Base-by-base conservation (phyloP, 495 filamentous ascomycete species). In the Podospora tetraspora region DNA sequence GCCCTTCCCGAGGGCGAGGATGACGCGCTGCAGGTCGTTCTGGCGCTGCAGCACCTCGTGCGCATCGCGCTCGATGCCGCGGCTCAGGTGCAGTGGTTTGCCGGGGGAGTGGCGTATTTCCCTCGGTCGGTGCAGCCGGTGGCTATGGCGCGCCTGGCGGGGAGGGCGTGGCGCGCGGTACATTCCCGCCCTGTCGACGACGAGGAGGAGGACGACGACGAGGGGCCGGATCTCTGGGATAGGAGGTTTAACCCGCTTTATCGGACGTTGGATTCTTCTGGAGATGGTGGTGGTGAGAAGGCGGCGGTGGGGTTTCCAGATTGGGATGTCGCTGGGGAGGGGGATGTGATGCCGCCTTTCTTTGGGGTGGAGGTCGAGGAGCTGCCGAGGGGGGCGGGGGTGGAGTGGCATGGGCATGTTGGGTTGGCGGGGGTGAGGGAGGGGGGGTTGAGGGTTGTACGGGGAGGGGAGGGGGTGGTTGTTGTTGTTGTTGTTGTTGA, bases 11-110 rank as follows among this genome's bases (percentile, higher is more conserved):
- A 13, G 2, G 8, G 82, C 1, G 37, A 61, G 0, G 62, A 16
- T 11, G 59, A 62, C 1, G 74, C 61, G 7, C 57, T 76, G 5
- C 74, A 80, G 63, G 69, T 80, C 22, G 62, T 78, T 12, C 78
- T 99, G 8, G 83, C 92, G 3, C 79, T 97, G 24, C 95, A 99
- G 78, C 94, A 99, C 79, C 83, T 97, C 29, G 95, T 88, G 88
- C 84, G 96, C 9, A 91, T 99, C 59, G 94, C 91, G 1, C 77
- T 79, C 29, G 88, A 87, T 5, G 19, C 43, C 2, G 19, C 43
- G 12, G 89, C 89, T 83, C 79, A 86, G 34, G 91, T 95, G 12
- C 79, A 84, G 30, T 92, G 88, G 85, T 93, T 90, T 89, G 80
- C 84, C 0, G 87, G 87, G 22, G 90, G 82, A 0, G 84, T 96